Base-by-base conservation (phyloP, 305 asterid genomes). In the Fraxinus platypoda region DNA sequence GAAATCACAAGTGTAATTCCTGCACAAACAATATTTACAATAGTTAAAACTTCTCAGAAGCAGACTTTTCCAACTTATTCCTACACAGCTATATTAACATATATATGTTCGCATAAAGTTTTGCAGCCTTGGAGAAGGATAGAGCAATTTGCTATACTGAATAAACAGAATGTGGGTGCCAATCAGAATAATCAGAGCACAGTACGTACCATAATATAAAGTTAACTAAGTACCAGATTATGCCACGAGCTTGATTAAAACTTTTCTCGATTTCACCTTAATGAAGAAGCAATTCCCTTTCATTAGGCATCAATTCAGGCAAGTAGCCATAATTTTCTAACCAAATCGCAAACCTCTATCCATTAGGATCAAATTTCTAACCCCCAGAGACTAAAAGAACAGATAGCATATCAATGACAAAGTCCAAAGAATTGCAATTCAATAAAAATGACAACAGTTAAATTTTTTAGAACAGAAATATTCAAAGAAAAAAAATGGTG, bases 1-100 rank as follows among this genome's bases (percentile, higher is more conserved):
- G 8, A 34, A 13, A 34, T 38, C 78, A 72, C 68, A 76, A 77
- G 76, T 80, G 72, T 81, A 78, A 78, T 62, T 76, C 83, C 84
- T 82, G 84, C 81, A 81, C 7, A 73, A 59, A 62, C 1, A 35
- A 4, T 73, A 83, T 74, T 68, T 23, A 71, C 71, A 7, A 34
- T 17, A 46, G 78, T 49, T 66, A 19, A 77, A 64, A 66, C 4
- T 19, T 28, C 5, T 19, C 80, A 43, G 17, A 28, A 57, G 54
- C 66, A 33, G 26, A 30, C 72, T 6, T 71, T 31, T 9, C 28
- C 28, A 75, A 2, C 9, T 37, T 81, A 23, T 68, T 15, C 74
- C 68, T 49, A 30, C 38, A 6, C 34, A 28, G 28, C 2, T 43
- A 54, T 17, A 54, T 68, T 49, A 38, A 8, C 71, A 62, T 25